Percentiles rank a stretch among this genome's conserved stretches.
phyloP scores from a whole-genome alignment of 2,329 filamentous ascomycete species.

The Alternaria dauci region DNA sequence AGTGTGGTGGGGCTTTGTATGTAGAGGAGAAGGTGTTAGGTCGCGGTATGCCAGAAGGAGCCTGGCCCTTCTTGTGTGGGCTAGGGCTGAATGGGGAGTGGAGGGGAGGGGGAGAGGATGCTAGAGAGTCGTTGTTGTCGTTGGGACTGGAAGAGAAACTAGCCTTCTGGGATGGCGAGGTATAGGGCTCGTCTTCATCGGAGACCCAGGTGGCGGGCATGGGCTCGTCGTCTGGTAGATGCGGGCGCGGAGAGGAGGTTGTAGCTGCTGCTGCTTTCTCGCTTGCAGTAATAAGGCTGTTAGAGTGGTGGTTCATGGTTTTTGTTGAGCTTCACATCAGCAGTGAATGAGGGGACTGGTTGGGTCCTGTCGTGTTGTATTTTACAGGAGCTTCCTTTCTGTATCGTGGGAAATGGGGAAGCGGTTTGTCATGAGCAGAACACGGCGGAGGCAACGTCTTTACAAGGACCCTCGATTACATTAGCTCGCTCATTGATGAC shows the following conservation, averaged over 20 bases:
- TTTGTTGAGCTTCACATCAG: neutral
- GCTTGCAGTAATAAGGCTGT: neutral
- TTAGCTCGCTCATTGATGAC: neutral
- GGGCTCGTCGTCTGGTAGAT: neutral
- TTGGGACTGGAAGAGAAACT: neutral
- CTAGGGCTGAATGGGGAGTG: neutral
- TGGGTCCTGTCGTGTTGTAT: neutral
- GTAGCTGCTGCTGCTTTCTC: neutral
- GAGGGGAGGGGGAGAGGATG: neutral
- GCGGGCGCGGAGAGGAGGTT: neutral
- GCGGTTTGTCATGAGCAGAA: neutral
- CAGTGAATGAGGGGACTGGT: neutral
- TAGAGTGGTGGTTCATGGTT: neutral
- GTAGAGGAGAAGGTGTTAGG: neutral
- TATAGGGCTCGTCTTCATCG: neutral
- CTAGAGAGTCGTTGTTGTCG: neutral
- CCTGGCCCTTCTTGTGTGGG: neutral
- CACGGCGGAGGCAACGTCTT: neutral
- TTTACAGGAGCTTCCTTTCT: neutral
- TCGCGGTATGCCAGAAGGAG: neutral
- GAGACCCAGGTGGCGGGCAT: neutral
- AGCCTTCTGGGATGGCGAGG: fast-evolving
- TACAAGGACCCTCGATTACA: neutral
- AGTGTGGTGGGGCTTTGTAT: neutral
- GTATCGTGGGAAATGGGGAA: neutral